These are phyloP conservation scores for Albatrellus ellisii DNA, from an alignment of 768 basidiomycete genomes.

Conservation along the genomic window DNA sequence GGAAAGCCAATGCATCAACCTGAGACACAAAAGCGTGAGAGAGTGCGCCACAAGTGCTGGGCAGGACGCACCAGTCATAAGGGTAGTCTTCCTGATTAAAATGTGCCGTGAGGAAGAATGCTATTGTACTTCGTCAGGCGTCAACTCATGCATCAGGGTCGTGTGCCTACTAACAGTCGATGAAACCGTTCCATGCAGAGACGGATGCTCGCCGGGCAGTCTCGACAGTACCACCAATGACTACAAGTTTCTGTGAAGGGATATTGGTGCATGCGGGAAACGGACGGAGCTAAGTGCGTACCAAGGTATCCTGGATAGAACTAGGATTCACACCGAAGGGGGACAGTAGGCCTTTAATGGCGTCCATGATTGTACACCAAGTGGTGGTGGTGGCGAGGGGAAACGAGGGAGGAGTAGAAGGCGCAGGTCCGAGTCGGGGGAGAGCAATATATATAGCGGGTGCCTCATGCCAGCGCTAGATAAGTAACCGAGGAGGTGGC, in stretches of 20 bases:
- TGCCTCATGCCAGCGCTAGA: slow-evolving; percentile 13
- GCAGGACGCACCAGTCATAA: slow-evolving; percentile 53
- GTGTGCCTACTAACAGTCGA: slow-evolving; percentile 52
- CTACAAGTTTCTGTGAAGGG: slow-evolving; percentile 64
- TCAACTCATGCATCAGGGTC: background rate
- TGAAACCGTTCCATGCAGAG: slow-evolving; percentile 82
- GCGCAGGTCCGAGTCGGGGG: slow-evolving; percentile 4
- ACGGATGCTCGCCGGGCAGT: slow-evolving; percentile 71
- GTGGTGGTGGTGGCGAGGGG: slow-evolving; percentile 6
- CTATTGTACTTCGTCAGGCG: slow-evolving; percentile 22
- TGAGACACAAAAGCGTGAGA: slow-evolving; percentile 17
- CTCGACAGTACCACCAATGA: slow-evolving; percentile 82
- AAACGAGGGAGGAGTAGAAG: slow-evolving; percentile 8
- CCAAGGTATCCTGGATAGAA: slow-evolving; percentile 70
- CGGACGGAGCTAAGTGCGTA: slow-evolving; percentile 21
- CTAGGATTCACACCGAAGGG: slow-evolving; percentile 52
- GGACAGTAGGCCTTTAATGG: slow-evolving; percentile 57
- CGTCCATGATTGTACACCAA: slow-evolving; percentile 36
- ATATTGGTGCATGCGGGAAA: background rate
- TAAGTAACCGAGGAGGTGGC: too few relatives aligned
- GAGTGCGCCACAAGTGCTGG: slow-evolving; percentile 2
- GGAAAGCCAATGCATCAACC: slow-evolving; percentile 83
- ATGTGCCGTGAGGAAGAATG: slow-evolving; percentile 83
- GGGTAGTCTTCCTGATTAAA: slow-evolving; percentile 83
- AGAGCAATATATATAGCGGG: slow-evolving; percentile 14